Percentiles rank a stretch among this genome's conserved stretches.
These are phyloP conservation scores for Yarrowia keelungensis DNA, from an alignment of 805 yeast species.

Conservation along the genomic window DNA sequence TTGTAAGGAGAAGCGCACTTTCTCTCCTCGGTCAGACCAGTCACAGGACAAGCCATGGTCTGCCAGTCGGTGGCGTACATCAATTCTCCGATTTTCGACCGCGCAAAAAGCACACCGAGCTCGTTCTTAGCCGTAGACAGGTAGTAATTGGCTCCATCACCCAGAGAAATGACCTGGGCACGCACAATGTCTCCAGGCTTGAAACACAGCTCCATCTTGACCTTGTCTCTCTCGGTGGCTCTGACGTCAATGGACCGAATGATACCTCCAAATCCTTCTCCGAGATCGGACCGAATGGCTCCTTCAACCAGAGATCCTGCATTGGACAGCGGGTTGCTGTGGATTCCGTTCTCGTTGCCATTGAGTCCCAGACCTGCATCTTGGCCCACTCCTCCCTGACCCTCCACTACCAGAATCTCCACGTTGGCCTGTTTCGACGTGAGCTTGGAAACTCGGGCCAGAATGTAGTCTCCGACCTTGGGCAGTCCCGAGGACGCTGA, in stretches of 20 bases:
- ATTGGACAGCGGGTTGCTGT: conserved; percentile 46
- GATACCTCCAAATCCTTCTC: conserved; percentile 87
- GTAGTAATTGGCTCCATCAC: conserved; percentile 93
- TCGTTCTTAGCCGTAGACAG: conserved; percentile 89
- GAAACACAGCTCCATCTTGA: conserved; percentile 77
- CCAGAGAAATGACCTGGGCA: conserved; percentile 80
- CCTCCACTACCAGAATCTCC: conserved; percentile 76
- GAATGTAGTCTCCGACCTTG: conserved; percentile 80
- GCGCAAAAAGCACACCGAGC: conserved; percentile 91
- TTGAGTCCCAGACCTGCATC: conserved; percentile 74
- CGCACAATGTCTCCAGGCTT: conserved; percentile 92
- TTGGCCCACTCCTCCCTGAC: conserved; percentile 59
- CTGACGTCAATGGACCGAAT: conserved; percentile 88
- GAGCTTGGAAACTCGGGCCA: conserved; percentile 74
- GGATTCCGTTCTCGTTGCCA: conserved; percentile 51
- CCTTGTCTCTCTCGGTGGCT: conserved; percentile 88
- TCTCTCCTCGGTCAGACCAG: conserved; percentile 78
- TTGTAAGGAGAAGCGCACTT: conserved; percentile 88
- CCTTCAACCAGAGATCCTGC: conserved; percentile 37
- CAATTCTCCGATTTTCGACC: conserved; percentile 69
- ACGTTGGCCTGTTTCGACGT: conserved; percentile 74
- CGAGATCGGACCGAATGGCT: conserved; percentile 60
- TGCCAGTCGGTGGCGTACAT: conserved; percentile 96
- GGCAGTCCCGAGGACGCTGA: conserved; percentile 58
- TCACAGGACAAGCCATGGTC: conserved; percentile 79